Conservation (phyloP, 495 filamentous ascomycete genomes). For the Chlorociboria aeruginascens region DNA sequence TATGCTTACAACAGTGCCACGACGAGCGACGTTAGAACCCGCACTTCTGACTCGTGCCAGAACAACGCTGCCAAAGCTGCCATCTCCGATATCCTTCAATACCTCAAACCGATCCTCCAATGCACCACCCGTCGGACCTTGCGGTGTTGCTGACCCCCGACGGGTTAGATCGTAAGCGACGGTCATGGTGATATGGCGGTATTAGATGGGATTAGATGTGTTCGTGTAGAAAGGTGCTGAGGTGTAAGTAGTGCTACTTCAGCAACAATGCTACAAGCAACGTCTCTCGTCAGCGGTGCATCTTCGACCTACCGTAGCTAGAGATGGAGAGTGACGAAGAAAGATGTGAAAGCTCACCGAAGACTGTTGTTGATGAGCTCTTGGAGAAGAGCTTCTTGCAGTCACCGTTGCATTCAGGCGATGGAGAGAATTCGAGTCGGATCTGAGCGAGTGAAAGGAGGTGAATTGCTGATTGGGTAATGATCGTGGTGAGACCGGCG, state of each 20-base stretch:
- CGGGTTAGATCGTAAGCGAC: conserved; percentile 52
- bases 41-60: conserved; percentile 83
- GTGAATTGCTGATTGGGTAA: not conserved
- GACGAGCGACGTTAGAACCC: conserved; percentile 75
- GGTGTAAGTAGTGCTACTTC: not conserved
- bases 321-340: not conserved
- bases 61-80: conserved; percentile 93
- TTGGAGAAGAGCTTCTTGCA: conserved; percentile 14
- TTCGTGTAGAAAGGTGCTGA: conserved; percentile 1
- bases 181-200: conserved; percentile 43
- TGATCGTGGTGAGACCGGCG: no score
- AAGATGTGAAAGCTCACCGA: conserved; percentile 5
- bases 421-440: not conserved
- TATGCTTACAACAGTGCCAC: conserved; percentile 77
- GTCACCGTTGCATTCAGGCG: conserved; percentile 19
- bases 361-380: conserved; percentile 12
- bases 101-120: conserved; percentile 90
- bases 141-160: conserved; percentile 33
- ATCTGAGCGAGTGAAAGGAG: conserved; percentile 6
- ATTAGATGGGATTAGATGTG: not conserved
- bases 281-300: not conserved
- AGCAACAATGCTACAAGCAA: conserved; percentile 1
- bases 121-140: conserved; percentile 37
- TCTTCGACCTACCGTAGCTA: no score
- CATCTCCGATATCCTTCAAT: conserved; percentile 96